Conservation (phyloP, 2,329 filamentous ascomycete genomes). For the Alternaria sp. region DNA sequence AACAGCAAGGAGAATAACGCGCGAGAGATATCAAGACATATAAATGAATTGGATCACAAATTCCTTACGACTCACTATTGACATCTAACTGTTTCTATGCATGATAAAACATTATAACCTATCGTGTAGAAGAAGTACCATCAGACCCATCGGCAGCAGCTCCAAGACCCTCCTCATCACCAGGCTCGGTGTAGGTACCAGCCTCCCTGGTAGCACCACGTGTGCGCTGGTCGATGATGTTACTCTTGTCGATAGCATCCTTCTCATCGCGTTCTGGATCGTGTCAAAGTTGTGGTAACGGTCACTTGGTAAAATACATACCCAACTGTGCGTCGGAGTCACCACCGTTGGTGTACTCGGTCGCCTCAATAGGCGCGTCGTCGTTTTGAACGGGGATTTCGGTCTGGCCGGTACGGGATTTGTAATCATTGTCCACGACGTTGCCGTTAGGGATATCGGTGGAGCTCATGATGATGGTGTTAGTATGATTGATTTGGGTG, state of each 20-base stretch:
- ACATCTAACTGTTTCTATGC: fast-evolving
- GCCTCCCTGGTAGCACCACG: slow-evolving; percentile 57
- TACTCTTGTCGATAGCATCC: slow-evolving; percentile 59
- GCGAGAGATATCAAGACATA: background rate
- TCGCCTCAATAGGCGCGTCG: slow-evolving; percentile 53
- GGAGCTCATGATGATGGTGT: slow-evolving; percentile 41
- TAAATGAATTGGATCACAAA: background rate
- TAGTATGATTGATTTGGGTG: background rate
- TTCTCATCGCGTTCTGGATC: slow-evolving; percentile 56
- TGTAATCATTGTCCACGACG: slow-evolving; percentile 57
- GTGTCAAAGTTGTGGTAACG: background rate
- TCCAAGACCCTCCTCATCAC: slow-evolving; percentile 61
- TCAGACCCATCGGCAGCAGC: slow-evolving; percentile 48
- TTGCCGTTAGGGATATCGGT: slow-evolving; percentile 47
- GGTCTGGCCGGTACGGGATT: slow-evolving; percentile 56
- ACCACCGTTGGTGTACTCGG: slow-evolving; percentile 57
- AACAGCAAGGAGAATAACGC: no score
- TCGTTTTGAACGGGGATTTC: slow-evolving; percentile 59
- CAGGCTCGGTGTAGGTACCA: slow-evolving; percentile 61
- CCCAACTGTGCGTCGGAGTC: slow-evolving; percentile 60
- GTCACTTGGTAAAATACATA: slow-evolving; percentile 34
- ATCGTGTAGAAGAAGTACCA: slow-evolving; percentile 39
- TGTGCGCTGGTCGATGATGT: slow-evolving; percentile 59
- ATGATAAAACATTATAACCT: background rate
- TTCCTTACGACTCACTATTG: background rate